Evolutionary conservation across 2,329 filamentous ascomycete species (phyloP).

Genomic region (Cladosporium sp.): DNA sequence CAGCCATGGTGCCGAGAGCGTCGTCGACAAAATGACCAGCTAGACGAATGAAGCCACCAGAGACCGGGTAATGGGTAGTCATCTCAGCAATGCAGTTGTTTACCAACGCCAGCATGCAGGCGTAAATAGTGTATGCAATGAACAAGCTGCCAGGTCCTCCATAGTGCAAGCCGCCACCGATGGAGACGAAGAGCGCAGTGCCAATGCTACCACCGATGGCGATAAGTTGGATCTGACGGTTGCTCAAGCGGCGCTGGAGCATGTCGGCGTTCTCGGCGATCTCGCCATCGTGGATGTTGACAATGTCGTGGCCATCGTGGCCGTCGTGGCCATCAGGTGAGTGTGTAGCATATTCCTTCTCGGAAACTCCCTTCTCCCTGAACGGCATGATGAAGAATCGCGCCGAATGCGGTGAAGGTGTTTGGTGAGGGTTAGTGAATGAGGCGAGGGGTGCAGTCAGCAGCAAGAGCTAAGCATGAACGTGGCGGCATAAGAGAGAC

Average conservation of each 20-base stretch:
- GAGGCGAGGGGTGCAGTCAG: neutral
- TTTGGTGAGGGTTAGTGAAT: neutral
- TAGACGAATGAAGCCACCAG: constrained; percentile 64
- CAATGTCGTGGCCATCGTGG: constrained; percentile 15
- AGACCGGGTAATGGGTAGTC: constrained; percentile 62
- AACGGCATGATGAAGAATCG: constrained; percentile 15
- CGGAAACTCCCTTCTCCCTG: constrained; percentile 13
- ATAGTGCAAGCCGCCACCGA: constrained; percentile 56
- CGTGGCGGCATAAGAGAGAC: neutral
- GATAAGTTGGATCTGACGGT: constrained; percentile 39
- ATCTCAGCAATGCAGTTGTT: constrained; percentile 69
- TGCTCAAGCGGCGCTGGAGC: constrained; percentile 35
- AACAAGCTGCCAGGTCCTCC: constrained; percentile 57
- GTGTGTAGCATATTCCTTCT: constrained; percentile 17
- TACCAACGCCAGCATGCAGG: constrained; percentile 57
- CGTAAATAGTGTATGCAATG: constrained; percentile 60
- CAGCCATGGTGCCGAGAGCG: constrained; percentile 59
- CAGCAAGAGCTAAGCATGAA: neutral
- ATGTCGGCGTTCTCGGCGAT: constrained; percentile 31
- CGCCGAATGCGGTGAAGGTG: neutral
- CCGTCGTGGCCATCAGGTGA: constrained; percentile 15
- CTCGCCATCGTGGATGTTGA: constrained; percentile 19
- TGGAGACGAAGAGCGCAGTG: constrained; percentile 43
- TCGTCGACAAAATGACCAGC: constrained; percentile 67
- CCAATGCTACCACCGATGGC: constrained; percentile 40